Percentiles rank a stretch among this genome's conserved stretches.
Evolutionary conservation across 129 eudicot genomes (phyloP).

Genomic region (Escallonia rubra): DNA sequence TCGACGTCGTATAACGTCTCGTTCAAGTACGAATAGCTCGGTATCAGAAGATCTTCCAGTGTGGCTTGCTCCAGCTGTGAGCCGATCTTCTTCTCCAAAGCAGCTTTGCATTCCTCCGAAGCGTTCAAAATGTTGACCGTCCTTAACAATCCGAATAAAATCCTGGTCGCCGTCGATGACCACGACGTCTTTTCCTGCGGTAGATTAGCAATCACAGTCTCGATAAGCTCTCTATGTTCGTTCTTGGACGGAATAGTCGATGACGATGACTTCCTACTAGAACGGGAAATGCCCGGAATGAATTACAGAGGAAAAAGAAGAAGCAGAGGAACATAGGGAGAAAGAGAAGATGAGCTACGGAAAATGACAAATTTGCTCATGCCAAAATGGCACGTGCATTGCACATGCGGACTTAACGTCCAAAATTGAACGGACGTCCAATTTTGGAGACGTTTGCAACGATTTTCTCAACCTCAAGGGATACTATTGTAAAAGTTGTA

Average conservation of each 20-base stretch:
- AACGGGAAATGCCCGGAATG: conserved; percentile 77
- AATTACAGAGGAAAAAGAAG: no score
- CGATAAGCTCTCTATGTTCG: conserved; percentile 75
- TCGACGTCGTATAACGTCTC: conserved; percentile 94
- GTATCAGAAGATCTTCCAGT: conserved; percentile 78
- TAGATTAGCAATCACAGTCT: conserved; percentile 49
- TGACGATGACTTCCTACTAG: conserved; percentile 40
- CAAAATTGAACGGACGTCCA: no score
- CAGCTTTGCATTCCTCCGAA: conserved; percentile 41
- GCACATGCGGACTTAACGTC: no score
- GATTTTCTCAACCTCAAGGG: no score
- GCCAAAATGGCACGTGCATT: no score
- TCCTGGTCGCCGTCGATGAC: conserved; percentile 31
- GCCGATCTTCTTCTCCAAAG: conserved; percentile 78
- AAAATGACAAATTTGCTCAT: no score
- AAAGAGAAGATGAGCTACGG: no score
- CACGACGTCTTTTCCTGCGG: conserved; percentile 34
- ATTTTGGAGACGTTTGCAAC: no score
- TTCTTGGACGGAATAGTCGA: conserved; percentile 40
- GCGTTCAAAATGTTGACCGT: conserved; percentile 61
- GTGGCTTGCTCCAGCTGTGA: conserved; percentile 71
- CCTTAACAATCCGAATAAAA: conserved; percentile 63
- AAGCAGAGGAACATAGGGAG: no score
- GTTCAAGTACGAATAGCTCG: conserved; percentile 79
- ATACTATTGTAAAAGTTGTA: no score